Percentiles rank a stretch among this genome's conserved stretches.
Conservation (phyloP, 2,329 filamentous ascomycete species). For the Scleromitrula shiraiana region DNA sequence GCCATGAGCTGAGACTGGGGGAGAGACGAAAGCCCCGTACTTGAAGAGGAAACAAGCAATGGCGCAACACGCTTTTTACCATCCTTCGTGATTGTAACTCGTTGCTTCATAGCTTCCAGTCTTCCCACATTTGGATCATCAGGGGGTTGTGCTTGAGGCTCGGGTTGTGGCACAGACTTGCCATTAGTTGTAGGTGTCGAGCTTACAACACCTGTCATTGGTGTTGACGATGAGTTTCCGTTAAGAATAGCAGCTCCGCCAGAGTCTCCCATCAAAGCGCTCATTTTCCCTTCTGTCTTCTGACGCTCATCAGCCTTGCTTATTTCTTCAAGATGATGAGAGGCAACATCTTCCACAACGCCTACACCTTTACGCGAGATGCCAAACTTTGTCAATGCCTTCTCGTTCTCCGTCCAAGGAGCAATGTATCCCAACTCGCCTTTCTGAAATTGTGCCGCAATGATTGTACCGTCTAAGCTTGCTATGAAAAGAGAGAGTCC, state of each 20-base stretch:
- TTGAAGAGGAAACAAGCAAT: conserved; percentile 82
- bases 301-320: conserved; percentile 87
- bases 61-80: conserved; percentile 95
- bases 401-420: conserved; percentile 80
- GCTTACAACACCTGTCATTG: conserved; percentile 18
- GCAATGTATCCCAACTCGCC: conserved; percentile 89
- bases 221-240: conserved; percentile 21
- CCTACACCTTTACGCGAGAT: conserved; percentile 81
- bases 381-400: conserved; percentile 86
- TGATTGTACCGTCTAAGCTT: conserved; percentile 82
- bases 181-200: conserved; percentile 20
- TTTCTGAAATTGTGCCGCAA: conserved; percentile 72
- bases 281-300: conserved; percentile 91
- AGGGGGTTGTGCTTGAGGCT: conserved; percentile 33
- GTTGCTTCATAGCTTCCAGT: conserved; percentile 69
- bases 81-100: conserved; percentile 92
- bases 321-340: conserved; percentile 76
- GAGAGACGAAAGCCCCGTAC: conserved; percentile 76
- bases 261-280: conserved; percentile 90
- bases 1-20: conserved; percentile 85
- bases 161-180: conserved; percentile 17
- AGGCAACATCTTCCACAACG: conserved; percentile 87
- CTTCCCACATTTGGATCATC: conserved; percentile 49
- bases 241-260: conserved; percentile 31
- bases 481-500: conserved; percentile 80